A percentile compares a stretch with the other conserved stretches of the same genome.
Conservation (phyloP, 768 basidiomycete genomes). For the Podaxis rugospora region DNA sequence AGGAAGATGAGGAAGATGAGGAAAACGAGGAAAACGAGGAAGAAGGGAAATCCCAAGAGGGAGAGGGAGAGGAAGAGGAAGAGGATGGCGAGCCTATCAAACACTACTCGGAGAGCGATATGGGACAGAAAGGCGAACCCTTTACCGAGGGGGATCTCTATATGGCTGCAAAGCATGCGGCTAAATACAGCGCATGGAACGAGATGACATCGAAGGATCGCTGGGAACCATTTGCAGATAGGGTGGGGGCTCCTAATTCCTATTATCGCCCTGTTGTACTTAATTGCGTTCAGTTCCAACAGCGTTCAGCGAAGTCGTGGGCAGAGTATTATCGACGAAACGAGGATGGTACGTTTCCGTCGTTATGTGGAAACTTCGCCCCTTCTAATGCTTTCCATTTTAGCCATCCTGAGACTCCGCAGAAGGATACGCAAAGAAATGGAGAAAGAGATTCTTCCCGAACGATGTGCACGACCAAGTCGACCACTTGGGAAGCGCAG, state of each 20-base stretch:
- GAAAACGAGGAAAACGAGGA: slow-evolving; percentile 20
- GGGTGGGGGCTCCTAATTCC: slow-evolving; percentile 29
- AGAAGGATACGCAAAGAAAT: slow-evolving; percentile 31
- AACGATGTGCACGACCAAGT: slow-evolving; percentile 27
- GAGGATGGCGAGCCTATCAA: slow-evolving; percentile 29
- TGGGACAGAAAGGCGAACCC: slow-evolving; percentile 46
- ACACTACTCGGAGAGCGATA: slow-evolving; percentile 36
- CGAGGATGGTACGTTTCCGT: slow-evolving; percentile 36
- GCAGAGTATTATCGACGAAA: slow-evolving; percentile 53
- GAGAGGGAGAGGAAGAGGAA: slow-evolving; percentile 23
- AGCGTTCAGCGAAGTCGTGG: slow-evolving; percentile 56
- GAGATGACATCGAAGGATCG: slow-evolving; percentile 36
- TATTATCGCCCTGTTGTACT: neutral
- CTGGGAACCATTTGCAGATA: slow-evolving; percentile 51
- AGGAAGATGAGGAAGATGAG: slow-evolving; percentile 19
- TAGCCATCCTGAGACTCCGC: slow-evolving; percentile 34
- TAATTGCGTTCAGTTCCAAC: slow-evolving; percentile 39
- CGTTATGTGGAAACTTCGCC: neutral
- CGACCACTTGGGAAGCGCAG: slow-evolving; percentile 31
- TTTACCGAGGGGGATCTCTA: slow-evolving; percentile 64
- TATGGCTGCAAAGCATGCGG: slow-evolving; percentile 55
- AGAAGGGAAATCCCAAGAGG: slow-evolving; percentile 20
- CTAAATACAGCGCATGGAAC: slow-evolving; percentile 42
- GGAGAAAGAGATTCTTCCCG: slow-evolving; percentile 15
- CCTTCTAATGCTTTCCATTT: neutral